Conservation (phyloP, 2,329 filamentous ascomycete genomes). For the Beauveria medogensis region DNA sequence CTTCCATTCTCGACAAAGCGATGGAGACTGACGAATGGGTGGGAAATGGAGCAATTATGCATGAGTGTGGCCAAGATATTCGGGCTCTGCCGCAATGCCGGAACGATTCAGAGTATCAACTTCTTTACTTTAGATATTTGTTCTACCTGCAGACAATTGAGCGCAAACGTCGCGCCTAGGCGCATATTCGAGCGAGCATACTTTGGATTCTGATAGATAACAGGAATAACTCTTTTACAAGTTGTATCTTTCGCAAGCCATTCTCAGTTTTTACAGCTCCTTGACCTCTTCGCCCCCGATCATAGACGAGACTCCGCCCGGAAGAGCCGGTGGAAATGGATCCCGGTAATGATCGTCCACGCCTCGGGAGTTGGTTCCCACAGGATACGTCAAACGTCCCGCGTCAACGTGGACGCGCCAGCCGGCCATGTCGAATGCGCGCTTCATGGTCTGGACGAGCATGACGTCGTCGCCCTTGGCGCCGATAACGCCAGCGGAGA, state of each 20-base stretch:
- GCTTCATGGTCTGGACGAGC: slow-evolving; percentile 21
- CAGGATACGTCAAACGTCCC: slow-evolving; percentile 24
- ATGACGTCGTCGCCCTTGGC: slow-evolving; percentile 19
- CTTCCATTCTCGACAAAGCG: not conserved
- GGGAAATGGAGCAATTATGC: not conserved
- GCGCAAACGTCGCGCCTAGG: not conserved
- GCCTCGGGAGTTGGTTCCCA: slow-evolving; percentile 11
- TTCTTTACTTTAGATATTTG: not conserved
- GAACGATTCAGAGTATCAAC: not conserved
- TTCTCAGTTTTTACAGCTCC: not conserved
- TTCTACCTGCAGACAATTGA: not conserved
- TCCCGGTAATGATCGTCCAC: slow-evolving; percentile 12
- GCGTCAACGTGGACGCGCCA: slow-evolving; percentile 22
- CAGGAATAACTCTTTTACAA: not conserved
- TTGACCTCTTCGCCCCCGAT: not conserved
- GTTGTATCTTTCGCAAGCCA: not conserved
- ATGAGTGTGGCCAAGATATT: not conserved
- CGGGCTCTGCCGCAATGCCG: not conserved
- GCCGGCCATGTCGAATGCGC: slow-evolving; percentile 20
- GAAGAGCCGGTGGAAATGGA: not conserved
- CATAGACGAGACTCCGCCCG: not conserved
- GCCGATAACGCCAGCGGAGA: slow-evolving; percentile 25
- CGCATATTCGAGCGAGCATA: not conserved
- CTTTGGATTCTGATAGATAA: not conserved
- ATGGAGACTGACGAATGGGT: not conserved